A percentile compares a stretch with the other conserved stretches of the same genome.
These are phyloP conservation scores for Akebia trifoliata DNA, from an alignment of 164 flowering plant genomes.

Conservation along the genomic window DNA sequence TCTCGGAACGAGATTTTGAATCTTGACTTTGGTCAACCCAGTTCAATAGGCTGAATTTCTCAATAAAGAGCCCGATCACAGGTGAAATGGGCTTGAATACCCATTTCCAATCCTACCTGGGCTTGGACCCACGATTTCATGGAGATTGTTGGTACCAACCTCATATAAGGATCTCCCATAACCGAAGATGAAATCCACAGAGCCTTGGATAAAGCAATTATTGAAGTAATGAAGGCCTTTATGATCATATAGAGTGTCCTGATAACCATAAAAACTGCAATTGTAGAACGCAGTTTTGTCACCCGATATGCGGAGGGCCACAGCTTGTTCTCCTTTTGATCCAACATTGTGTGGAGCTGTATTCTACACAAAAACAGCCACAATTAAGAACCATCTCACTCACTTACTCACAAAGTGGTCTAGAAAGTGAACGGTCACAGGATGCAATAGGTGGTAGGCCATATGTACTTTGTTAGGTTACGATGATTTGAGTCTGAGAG, in stretches of 20 bases:
- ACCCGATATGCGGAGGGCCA: constrained; percentile 64
- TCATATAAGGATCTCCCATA: constrained; percentile 58
- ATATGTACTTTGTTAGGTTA: too few relatives aligned
- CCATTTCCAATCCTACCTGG: too few relatives aligned
- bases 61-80: too few relatives aligned
- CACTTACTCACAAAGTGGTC: too few relatives aligned
- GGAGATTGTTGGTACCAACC: constrained; percentile 35
- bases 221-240: constrained; percentile 66
- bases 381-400: background rate
- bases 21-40: too few relatives aligned
- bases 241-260: constrained; percentile 74
- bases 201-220: constrained; percentile 70
- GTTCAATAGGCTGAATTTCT: too few relatives aligned
- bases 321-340: constrained; percentile 45
- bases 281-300: constrained; percentile 61
- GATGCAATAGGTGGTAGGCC: too few relatives aligned
- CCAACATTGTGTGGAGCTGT: constrained; percentile 51
- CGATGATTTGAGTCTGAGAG: too few relatives aligned
- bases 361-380: constrained; percentile 30
- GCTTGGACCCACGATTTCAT: too few relatives aligned
- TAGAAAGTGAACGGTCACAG: too few relatives aligned
- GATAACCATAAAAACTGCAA: constrained; percentile 58
- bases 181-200: constrained; percentile 79
- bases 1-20: too few relatives aligned
- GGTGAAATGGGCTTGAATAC: too few relatives aligned